Base-by-base conservation (phyloP, 2,329 filamentous ascomycete genomes). In the Berkeleyomyces basicola region DNA sequence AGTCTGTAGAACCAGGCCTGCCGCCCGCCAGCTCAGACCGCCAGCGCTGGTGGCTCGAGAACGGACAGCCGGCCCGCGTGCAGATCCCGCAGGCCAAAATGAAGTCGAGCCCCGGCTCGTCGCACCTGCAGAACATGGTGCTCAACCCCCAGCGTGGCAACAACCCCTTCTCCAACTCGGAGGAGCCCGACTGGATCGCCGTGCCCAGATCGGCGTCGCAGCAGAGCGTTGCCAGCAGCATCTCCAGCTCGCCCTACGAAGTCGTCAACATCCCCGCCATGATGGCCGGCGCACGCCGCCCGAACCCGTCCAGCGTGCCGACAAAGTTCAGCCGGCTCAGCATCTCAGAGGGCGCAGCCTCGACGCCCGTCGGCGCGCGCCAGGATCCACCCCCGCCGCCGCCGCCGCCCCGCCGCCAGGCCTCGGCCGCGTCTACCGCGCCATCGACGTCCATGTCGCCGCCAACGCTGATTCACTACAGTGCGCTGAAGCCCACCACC, bases 101-200 rank as follows among this genome's bases (percentile, higher is more conserved):
- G 6, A 70, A 58, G 10, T 16, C 31, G 6, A 33, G 16, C 11
- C 16, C 51, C 3, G 37, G 55, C 7, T 36, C 33, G 51, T 39
- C 61, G 11, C 11, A 57, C 9, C 37, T 55, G 23, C 44, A 16
- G 11, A 59, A 80, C 9, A 79, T 83, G 68, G 75, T 83, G 2
- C 79, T 88, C 31, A 96, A 96, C 70, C 82, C 86, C 1, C 79
- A 82, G 40, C 82, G 88, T 58, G 82, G 83, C 10, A 82, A 87
- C 0, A 97, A 97, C 69, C 93, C 93, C 0, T 97, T 95, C 71
- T 80, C 79, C 1, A 61, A 60, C 36, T 84, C 81, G 1, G 79
- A 85, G 40, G 88, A 95, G 71, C 82, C 86, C 7, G 91, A 96
- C 69, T 97, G 93, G 93, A 83, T 95, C 49, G 79, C 79, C 3